Conservation (phyloP, 2,329 filamentous ascomycete species). For the Penicillium sp. region DNA sequence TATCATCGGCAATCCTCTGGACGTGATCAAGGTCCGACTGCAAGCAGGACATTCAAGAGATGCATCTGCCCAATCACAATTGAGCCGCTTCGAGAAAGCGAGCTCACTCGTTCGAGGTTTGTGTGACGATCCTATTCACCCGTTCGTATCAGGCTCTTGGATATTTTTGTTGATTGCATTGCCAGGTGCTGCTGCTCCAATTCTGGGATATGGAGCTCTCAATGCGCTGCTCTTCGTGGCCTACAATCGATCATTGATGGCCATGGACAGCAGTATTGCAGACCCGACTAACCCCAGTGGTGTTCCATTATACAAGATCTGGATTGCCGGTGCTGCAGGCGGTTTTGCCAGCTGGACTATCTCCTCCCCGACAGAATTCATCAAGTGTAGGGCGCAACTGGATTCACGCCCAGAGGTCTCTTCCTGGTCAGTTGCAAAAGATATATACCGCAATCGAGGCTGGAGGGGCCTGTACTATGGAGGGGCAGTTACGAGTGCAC, state of each 20-base stretch:
- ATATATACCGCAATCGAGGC: slow-evolving; percentile 61
- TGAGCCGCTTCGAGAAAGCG: slow-evolving; percentile 37
- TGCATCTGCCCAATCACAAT: slow-evolving; percentile 24
- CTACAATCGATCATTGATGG: slow-evolving; percentile 79
- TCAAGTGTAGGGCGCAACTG: slow-evolving; percentile 89
- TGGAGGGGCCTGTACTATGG: slow-evolving; percentile 76
- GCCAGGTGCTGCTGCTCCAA: slow-evolving; percentile 75
- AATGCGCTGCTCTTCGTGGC: slow-evolving; percentile 88
- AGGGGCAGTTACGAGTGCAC: slow-evolving; percentile 74
- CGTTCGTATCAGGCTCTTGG: background rate
- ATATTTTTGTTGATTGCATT: slow-evolving; percentile 6
- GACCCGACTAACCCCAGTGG: slow-evolving; percentile 47
- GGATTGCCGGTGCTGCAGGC: slow-evolving; percentile 76
- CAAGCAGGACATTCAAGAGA: slow-evolving; percentile 60
- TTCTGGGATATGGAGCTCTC: slow-evolving; percentile 85
- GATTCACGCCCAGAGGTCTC: slow-evolving; percentile 50
- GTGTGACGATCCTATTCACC: slow-evolving; percentile 4
- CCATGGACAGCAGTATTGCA: slow-evolving; percentile 52
- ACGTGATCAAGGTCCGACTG: slow-evolving; percentile 75
- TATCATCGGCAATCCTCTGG: slow-evolving; percentile 83
- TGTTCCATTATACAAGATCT: slow-evolving; percentile 66
- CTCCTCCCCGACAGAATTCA: slow-evolving; percentile 83
- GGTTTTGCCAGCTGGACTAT: slow-evolving; percentile 85
- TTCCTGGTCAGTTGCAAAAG: slow-evolving; percentile 64
- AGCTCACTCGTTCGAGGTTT: slow-evolving; percentile 44